Conservation (phyloP, 805 yeast species). For the Candida nemodendra region DNA sequence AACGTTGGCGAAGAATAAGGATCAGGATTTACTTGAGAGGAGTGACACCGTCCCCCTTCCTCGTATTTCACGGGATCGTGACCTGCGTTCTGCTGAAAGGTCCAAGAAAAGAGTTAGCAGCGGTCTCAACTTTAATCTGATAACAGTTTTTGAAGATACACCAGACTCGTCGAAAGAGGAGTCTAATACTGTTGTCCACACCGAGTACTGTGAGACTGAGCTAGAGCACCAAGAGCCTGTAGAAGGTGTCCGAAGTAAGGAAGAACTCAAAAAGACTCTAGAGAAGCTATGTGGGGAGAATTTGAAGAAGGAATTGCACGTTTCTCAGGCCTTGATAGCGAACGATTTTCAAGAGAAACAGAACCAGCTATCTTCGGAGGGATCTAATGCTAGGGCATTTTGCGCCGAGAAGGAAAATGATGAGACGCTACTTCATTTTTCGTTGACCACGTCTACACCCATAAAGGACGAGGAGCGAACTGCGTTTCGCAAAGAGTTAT, state of each 20-base stretch:
- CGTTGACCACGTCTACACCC: slow-evolving; percentile 21
- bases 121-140: slow-evolving; percentile 30
- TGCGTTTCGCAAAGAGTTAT: slow-evolving; percentile 20
- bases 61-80: slow-evolving; percentile 7
- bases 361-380: background rate
- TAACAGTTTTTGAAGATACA: slow-evolving; percentile 21
- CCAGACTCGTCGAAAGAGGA: slow-evolving; percentile 2
- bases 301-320: background rate
- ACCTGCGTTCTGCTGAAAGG: slow-evolving; percentile 3
- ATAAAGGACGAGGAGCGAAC: slow-evolving; percentile 16
- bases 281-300: slow-evolving; percentile 18
- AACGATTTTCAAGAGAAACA: slow-evolving; percentile 2
- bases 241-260: slow-evolving; percentile 15
- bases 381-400: background rate
- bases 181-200: slow-evolving; percentile 10
- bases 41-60: slow-evolving; percentile 8
- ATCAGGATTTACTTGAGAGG: background rate
- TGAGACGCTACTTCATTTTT: slow-evolving; percentile 1
- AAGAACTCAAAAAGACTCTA: slow-evolving; percentile 18
- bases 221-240: slow-evolving; percentile 8
- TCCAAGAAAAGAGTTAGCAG: slow-evolving; percentile 27
- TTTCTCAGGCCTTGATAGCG: background rate
- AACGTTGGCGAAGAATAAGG: background rate
- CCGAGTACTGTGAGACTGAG: slow-evolving; percentile 15
- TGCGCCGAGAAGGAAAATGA: slow-evolving; percentile 10